Evolutionary conservation across 2,329 filamentous ascomycete species (phyloP), one percentile per base, ranked within the genome.

Genomic region (Xylariaceae sp.): DNA sequence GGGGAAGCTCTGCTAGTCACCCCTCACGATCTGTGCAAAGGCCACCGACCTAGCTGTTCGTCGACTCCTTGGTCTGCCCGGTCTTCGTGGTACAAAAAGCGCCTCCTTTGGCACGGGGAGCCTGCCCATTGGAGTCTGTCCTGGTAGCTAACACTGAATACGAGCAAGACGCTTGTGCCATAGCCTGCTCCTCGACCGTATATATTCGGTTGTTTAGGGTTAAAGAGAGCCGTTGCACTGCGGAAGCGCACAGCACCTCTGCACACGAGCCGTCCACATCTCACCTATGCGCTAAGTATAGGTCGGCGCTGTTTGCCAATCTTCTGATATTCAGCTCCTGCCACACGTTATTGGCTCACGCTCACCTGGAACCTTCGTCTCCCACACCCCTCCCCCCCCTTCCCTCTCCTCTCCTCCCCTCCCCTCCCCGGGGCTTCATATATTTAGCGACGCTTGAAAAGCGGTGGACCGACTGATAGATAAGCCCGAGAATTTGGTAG

Each of bases 101-200:
- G 70, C 70, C 71, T 71, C 69, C 67, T 57, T 66, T 69, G 62
- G 68, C 66, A 70, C 70, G 68, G 69, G 68, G 68, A 71, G 64
- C 63, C 57, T 65, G 67, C 68, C 70, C 67, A 73, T 73, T 73
- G 71, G 71, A 64, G 67, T 71, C 62, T 60, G 61, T 58, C 64
- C 63, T 66, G 62, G 62, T 64, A 56, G 62, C 62, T 64, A 58
- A 64, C 63, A 59, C 62, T 71, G 70, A 72, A 73, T 73, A 73
- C 71, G 71, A 73, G 70, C 66, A 61, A 42, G 64, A 65, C 66
- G 60, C 66, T 66, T 68, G 68, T 70, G 61, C 66, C 61, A 64
- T 61, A 63, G 58, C 62, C 61, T 63, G 59, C 64, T 62, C 62
- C 67, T 68, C 60, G 64, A 61, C 64, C 64, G 63, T 63, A 58